Evolutionary conservation across 2,329 filamentous ascomycete genomes (phyloP).

Genomic region (Colletotrichum tropicicola): DNA sequence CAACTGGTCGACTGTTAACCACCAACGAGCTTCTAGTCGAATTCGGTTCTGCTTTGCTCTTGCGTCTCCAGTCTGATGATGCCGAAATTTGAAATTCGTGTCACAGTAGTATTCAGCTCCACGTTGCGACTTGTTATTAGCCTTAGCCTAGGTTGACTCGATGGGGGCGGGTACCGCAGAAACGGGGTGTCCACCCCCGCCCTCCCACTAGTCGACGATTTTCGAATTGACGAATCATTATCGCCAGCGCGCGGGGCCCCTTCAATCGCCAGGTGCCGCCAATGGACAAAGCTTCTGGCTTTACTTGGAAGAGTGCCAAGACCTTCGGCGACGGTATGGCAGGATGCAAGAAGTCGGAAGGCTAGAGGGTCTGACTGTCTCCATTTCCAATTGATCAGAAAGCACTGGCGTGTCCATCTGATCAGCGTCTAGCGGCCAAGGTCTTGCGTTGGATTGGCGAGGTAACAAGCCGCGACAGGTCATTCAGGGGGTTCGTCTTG

Average conservation of each 20-base stretch:
- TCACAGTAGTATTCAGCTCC: background rate
- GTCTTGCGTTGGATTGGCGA: background rate
- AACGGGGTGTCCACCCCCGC: background rate
- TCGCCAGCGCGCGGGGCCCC: too few relatives aligned
- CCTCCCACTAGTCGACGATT: background rate
- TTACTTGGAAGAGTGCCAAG: background rate
- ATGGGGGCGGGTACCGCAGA: background rate
- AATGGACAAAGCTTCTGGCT: background rate
- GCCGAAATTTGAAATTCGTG: background rate
- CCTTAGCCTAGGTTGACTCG: background rate
- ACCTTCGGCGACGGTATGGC: background rate
- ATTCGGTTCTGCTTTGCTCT: background rate
- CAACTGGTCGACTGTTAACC: background rate
- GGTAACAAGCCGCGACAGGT: background rate
- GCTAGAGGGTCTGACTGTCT: background rate
- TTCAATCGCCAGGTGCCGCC: background rate
- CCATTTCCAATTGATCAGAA: background rate
- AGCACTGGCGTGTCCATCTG: background rate
- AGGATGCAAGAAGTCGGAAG: background rate
- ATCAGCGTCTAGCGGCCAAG: background rate
- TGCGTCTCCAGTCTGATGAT: background rate
- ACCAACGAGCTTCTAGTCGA: background rate
- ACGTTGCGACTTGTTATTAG: background rate
- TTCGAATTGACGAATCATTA: conserved; percentile 7
- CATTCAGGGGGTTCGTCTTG: too few relatives aligned